phyloP scores from a whole-genome alignment of 345 rosid genomes.

The Garcia nutans region DNA sequence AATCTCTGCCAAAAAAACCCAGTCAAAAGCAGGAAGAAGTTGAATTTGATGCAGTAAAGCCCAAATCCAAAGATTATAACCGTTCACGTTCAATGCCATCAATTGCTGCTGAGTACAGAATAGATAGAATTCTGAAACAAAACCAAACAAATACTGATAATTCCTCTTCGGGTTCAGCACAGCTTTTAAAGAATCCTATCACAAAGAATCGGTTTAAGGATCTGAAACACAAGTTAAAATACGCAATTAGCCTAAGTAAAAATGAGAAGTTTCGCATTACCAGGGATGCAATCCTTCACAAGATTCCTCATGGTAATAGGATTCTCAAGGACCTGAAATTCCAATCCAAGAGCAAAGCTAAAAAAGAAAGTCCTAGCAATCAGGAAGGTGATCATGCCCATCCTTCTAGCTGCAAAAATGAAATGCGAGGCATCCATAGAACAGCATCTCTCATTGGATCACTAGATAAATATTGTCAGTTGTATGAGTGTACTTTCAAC shows the following conservation, averaged over 20 bases:
- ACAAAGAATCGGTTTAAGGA: slow-evolving; percentile 60
- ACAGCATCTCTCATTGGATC: slow-evolving; percentile 59
- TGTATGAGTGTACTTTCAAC: slow-evolving; percentile 50
- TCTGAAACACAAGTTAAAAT: slow-evolving; percentile 63
- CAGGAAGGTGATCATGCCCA: slow-evolving; percentile 6
- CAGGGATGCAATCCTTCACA: slow-evolving; percentile 80
- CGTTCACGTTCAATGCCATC: slow-evolving; percentile 32
- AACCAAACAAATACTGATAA: slow-evolving; percentile 24
- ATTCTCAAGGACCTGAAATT: slow-evolving; percentile 54
- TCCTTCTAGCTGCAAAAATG: slow-evolving; percentile 16
- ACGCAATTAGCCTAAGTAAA: slow-evolving; percentile 54
- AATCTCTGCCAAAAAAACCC: slow-evolving; percentile 13
- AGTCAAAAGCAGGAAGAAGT: slow-evolving; percentile 12
- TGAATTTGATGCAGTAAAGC: slow-evolving; percentile 5
- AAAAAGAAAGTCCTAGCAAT: slow-evolving; percentile 19
- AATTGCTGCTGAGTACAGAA: slow-evolving; percentile 30
- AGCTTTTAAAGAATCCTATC: slow-evolving; percentile 38
- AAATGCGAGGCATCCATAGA: slow-evolving; percentile 33
- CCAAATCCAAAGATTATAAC: slow-evolving; percentile 16
- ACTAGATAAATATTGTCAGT: slow-evolving; percentile 56
- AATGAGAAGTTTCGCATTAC: slow-evolving; percentile 66
- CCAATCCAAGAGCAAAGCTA: slow-evolving; percentile 10
- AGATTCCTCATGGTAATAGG: slow-evolving; percentile 58
- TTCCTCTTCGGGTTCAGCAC: slow-evolving; percentile 35
- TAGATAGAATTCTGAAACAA: slow-evolving; percentile 33